phyloP scores from a whole-genome alignment of 192 early-diverging fungal genomes.

The Coemansia sp. region DNA sequence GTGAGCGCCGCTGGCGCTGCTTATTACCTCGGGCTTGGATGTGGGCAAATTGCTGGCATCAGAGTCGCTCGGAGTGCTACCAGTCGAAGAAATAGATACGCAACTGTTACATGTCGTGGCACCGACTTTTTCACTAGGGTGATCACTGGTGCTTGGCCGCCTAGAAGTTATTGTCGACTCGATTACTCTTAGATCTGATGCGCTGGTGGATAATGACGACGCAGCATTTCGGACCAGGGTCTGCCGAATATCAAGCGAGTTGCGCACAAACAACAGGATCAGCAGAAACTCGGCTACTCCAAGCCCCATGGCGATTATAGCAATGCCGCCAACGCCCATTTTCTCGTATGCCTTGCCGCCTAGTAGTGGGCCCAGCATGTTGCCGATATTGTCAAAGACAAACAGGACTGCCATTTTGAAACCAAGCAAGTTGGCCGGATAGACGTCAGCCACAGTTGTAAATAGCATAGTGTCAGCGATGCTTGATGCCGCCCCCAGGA shows the following conservation, averaged over 20 bases:
- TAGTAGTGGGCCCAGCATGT: slow-evolving; percentile 51
- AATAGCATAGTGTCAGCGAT: slow-evolving; percentile 54
- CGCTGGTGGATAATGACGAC: neutral
- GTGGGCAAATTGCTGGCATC: neutral
- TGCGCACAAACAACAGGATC: slow-evolving; percentile 46
- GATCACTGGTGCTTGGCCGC: neutral
- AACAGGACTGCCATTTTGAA: slow-evolving; percentile 50
- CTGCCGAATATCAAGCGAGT: slow-evolving; percentile 46
- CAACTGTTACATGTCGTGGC: neutral
- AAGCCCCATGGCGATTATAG: slow-evolving; percentile 41
- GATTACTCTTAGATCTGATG: neutral
- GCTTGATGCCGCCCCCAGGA: slow-evolving; percentile 49
- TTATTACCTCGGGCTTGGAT: neutral
- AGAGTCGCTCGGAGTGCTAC: slow-evolving; percentile 2
- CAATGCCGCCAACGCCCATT: slow-evolving; percentile 52
- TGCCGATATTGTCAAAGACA: slow-evolving; percentile 55
- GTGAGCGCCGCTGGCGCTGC: neutral
- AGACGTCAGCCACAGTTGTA: slow-evolving; percentile 55
- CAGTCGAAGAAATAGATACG: neutral
- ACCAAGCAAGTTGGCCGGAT: slow-evolving; percentile 49
- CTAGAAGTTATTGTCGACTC: slow-evolving; percentile 17
- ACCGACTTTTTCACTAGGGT: neutral
- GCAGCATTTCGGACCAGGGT: neutral
- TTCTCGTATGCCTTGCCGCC: slow-evolving; percentile 49
- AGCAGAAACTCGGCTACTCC: slow-evolving; percentile 34